A percentile compares a stretch with the other conserved stretches of the same genome.
These are phyloP conservation scores for Xerocomellus intermedius DNA, from an alignment of 768 basidiomycete genomes.

Conservation along the genomic window DNA sequence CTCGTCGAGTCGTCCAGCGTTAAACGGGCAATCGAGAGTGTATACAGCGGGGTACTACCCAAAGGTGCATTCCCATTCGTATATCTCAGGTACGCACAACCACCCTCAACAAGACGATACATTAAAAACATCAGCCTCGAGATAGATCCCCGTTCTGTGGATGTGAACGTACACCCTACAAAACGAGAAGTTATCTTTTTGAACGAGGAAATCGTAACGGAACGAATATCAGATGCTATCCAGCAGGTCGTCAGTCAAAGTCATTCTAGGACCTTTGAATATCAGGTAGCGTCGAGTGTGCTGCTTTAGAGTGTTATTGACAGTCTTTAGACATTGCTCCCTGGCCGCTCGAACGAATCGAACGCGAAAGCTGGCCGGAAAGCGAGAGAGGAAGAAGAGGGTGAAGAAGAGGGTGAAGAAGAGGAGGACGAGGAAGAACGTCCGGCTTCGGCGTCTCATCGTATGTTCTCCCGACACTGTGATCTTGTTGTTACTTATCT, in stretches of 20 bases:
- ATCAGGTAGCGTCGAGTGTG: slow-evolving; percentile 48
- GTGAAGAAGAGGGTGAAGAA: slow-evolving; percentile 31
- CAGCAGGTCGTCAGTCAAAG: slow-evolving; percentile 65
- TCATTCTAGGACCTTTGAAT: slow-evolving; percentile 69
- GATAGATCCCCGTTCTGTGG: slow-evolving; percentile 84
- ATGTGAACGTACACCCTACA: slow-evolving; percentile 98
- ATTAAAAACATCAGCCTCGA: slow-evolving; percentile 51
- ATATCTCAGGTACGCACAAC: slow-evolving; percentile 75
- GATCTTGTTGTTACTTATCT: slow-evolving; percentile 1
- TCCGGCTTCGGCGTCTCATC: slow-evolving; percentile 23
- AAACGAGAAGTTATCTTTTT: slow-evolving; percentile 96
- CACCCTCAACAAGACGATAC: not conserved
- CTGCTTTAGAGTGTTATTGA: not conserved
- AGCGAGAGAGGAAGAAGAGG: slow-evolving; percentile 41
- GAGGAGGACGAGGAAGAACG: slow-evolving; percentile 32
- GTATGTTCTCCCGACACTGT: slow-evolving; percentile 14
- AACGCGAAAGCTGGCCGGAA: slow-evolving; percentile 25
- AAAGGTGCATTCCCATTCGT: slow-evolving; percentile 90
- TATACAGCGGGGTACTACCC: slow-evolving; percentile 81
- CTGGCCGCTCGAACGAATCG: slow-evolving; percentile 45
- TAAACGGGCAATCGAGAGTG: slow-evolving; percentile 81
- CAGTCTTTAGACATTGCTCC: slow-evolving; percentile 52
- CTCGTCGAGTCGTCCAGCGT: slow-evolving; percentile 87
- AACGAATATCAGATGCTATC: slow-evolving; percentile 69
- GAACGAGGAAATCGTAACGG: slow-evolving; percentile 84